Evolutionary conservation across 176 grass and related monocot species (phyloP).

Genomic region (Phyllostachys edulis): DNA sequence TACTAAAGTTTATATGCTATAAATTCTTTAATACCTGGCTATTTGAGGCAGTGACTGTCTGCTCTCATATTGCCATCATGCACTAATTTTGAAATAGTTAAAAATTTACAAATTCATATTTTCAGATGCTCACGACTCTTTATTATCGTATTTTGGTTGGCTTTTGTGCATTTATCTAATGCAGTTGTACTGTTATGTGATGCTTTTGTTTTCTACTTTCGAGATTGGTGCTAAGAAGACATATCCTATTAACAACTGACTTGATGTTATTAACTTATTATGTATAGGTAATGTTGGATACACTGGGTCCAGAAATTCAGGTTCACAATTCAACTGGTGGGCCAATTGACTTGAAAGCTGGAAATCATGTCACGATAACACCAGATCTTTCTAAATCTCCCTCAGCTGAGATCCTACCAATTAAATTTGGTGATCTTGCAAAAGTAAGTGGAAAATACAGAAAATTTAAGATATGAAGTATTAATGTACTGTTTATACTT

Average conservation of each 20-base stretch:
- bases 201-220: constrained; percentile 6
- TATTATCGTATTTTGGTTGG: not conserved
- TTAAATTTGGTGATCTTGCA: constrained; percentile 77
- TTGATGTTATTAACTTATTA: constrained; percentile 13
- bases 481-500: not conserved
- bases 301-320: constrained; percentile 94
- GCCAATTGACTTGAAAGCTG: constrained; percentile 70
- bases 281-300: constrained; percentile 92
- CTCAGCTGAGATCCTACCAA: constrained; percentile 70
- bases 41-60: not conserved
- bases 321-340: constrained; percentile 72
- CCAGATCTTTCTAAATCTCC: constrained; percentile 65
- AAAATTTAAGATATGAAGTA: not conserved
- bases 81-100: not conserved
- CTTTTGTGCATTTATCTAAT: constrained; percentile 16
- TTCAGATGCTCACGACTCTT: not conserved
- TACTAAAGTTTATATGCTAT: not conserved
- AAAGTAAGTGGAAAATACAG: constrained; percentile 56
- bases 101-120: not conserved
- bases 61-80: not conserved
- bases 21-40: not conserved
- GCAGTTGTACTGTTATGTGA: not conserved
- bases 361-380: constrained; percentile 76
- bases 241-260: constrained; percentile 20
- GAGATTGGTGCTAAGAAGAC: not conserved